These are phyloP conservation scores for Parachlorella kessleri DNA, from an alignment of 139 green algal species.

Conservation along the genomic window DNA sequence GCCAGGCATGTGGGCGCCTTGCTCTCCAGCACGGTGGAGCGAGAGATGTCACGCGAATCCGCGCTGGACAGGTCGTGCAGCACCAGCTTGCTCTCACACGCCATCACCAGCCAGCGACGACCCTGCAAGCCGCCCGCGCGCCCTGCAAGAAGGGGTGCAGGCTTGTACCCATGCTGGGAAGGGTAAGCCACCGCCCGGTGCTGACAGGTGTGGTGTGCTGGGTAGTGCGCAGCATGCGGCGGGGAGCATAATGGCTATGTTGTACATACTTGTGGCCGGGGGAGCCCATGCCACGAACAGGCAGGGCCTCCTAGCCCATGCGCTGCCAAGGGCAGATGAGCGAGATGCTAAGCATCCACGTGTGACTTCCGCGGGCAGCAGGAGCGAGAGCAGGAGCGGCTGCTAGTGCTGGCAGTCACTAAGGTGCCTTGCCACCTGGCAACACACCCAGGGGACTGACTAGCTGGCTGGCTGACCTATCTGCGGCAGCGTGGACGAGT, in stretches of 20 bases:
- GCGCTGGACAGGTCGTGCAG: conserved; percentile 52
- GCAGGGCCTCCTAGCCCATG: no score
- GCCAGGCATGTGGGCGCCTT: conserved; percentile 50
- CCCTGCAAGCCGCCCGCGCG: conserved; percentile 39
- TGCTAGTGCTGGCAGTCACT: no score
- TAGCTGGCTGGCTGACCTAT: conserved; percentile 39
- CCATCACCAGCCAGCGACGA: conserved; percentile 56
- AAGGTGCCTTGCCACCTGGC: no score
- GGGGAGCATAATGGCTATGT: no score
- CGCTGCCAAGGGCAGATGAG: no score
- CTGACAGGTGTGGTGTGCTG: neutral
- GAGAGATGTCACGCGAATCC: conserved; percentile 41
- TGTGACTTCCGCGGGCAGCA: no score
- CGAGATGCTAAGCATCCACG: no score
- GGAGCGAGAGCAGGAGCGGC: no score
- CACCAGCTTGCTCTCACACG: conserved; percentile 68
- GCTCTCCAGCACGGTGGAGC: conserved; percentile 44
- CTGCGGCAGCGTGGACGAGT: conserved; percentile 33
- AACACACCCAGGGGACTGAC: no score
- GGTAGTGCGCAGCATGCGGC: no score
- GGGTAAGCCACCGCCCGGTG: neutral
- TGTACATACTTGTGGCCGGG: no score
- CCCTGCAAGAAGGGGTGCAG: conserved; percentile 21
- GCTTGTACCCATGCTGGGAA: neutral
- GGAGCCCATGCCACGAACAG: no score